Conservation (phyloP, 2,329 filamentous ascomycete genomes). For the Dendryphion nanum region DNA sequence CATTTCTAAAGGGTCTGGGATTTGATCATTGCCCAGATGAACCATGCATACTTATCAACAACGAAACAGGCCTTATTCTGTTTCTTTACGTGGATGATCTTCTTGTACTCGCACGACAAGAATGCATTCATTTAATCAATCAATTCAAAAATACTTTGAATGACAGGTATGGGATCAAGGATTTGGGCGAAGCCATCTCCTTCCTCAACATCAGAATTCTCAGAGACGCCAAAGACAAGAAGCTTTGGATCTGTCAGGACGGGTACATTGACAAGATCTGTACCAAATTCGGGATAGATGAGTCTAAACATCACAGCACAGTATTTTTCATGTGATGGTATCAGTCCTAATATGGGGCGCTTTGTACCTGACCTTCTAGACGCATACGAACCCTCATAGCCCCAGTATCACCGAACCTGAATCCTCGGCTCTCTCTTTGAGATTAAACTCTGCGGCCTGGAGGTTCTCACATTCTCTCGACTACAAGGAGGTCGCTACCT, state of each 20-base stretch:
- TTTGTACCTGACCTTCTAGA: too few relatives aligned
- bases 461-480: neutral
- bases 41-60: conserved; percentile 5
- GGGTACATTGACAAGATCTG: neutral
- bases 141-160: neutral
- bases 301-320: neutral
- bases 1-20: neutral
- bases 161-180: neutral
- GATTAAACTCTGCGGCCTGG: neutral
- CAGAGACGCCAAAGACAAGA: neutral
- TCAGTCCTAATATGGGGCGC: too few relatives aligned
- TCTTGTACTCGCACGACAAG: neutral
- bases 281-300: too few relatives aligned
- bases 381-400: too few relatives aligned
- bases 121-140: neutral
- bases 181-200: neutral
- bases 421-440: neutral
- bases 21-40: conserved; percentile 4
- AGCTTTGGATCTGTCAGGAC: neutral
- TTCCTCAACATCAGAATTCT: neutral
- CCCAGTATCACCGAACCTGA: neutral
- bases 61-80: conserved; percentile 4
- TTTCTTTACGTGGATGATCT: conserved; percentile 8
- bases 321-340: neutral
- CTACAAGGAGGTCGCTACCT: too few relatives aligned